phyloP scores from a whole-genome alignment of 805 yeast species.

The Pichia scutulata region DNA sequence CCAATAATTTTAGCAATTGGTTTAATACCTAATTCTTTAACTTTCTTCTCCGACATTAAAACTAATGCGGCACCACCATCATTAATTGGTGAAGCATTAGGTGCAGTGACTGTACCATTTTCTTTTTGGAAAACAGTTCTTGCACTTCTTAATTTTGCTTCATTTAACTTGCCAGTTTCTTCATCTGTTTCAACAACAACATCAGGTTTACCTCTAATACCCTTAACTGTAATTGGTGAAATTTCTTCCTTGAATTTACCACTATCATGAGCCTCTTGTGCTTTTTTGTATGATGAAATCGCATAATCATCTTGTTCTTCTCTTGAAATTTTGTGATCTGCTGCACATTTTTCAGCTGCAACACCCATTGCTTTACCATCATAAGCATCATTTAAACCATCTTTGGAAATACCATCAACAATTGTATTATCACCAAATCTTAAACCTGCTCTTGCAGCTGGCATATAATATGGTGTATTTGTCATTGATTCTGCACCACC shows the following conservation, averaged over 20 bases:
- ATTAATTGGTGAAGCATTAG: slow-evolving; percentile 92
- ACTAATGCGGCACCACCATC: slow-evolving; percentile 98
- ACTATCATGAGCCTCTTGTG: slow-evolving; percentile 66
- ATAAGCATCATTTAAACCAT: slow-evolving; percentile 91
- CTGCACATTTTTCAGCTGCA: slow-evolving; percentile 94
- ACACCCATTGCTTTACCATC: slow-evolving; percentile 89
- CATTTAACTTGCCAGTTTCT: slow-evolving; percentile 73
- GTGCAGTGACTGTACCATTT: slow-evolving; percentile 93
- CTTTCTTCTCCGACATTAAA: slow-evolving; percentile 75
- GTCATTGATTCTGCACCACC: slow-evolving; percentile 99
- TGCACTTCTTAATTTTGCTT: slow-evolving; percentile 67
- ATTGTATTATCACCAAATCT: slow-evolving; percentile 77
- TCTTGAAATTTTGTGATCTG: slow-evolving; percentile 67
- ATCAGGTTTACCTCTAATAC: slow-evolving; percentile 86
- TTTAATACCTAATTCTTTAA: slow-evolving; percentile 75
- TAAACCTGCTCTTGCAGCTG: slow-evolving; percentile 78
- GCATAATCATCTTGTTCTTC: slow-evolving; percentile 90
- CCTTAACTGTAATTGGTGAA: slow-evolving; percentile 82
- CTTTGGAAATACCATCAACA: slow-evolving; percentile 86
- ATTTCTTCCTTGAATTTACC: slow-evolving; percentile 83
- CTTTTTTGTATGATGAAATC: slow-evolving; percentile 74
- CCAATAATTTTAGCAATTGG: slow-evolving; percentile 87
- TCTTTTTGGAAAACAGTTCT: slow-evolving; percentile 93
- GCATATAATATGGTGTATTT: slow-evolving; percentile 87
- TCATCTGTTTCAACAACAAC: slow-evolving; percentile 68